Conservation (phyloP, 1,284 basidiomycete genomes). For the Moesziomyces sp. region DNA sequence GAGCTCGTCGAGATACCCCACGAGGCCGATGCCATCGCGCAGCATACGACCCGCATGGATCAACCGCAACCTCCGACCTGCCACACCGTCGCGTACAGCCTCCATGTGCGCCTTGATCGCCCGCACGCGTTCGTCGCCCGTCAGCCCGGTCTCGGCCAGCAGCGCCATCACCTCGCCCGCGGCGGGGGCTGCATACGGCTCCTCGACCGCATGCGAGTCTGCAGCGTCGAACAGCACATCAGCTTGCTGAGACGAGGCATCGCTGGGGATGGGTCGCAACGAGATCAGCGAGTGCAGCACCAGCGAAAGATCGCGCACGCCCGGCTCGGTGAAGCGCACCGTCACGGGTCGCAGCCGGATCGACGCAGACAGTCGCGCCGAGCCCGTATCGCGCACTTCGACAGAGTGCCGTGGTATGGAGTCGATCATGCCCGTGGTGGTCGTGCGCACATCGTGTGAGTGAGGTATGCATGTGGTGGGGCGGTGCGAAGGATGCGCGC, state of each 20-base stretch:
- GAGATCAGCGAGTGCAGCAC: constrained; percentile 2
- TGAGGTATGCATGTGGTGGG: background rate
- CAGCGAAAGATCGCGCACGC: constrained; percentile 23
- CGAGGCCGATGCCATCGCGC: constrained; percentile 46
- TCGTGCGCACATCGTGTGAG: background rate
- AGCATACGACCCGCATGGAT: constrained; percentile 53
- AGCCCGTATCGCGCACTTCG: constrained; percentile 14
- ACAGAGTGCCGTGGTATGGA: background rate
- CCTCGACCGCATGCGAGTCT: too few species aligned
- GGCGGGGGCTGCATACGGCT: too few species aligned
- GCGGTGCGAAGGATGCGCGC: background rate
- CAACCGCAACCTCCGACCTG: constrained; percentile 27
- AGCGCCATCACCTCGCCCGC: constrained; percentile 2
- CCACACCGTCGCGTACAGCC: constrained; percentile 1
- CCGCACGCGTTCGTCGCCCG: constrained; percentile 26
- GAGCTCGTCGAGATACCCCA: constrained; percentile 44
- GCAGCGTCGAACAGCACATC: constrained; percentile 23
- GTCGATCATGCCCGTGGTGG: background rate
- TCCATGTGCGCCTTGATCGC: constrained; percentile 11
- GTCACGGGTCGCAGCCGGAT: constrained; percentile 33
- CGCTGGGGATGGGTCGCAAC: background rate
- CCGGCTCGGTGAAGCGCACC: constrained; percentile 45
- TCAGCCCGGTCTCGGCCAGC: constrained; percentile 7
- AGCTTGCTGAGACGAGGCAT: too few species aligned
- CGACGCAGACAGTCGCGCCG: constrained; percentile 1